Evolutionary conservation across 306 rosid species (phyloP).

Genomic region (Delonix regia): DNA sequence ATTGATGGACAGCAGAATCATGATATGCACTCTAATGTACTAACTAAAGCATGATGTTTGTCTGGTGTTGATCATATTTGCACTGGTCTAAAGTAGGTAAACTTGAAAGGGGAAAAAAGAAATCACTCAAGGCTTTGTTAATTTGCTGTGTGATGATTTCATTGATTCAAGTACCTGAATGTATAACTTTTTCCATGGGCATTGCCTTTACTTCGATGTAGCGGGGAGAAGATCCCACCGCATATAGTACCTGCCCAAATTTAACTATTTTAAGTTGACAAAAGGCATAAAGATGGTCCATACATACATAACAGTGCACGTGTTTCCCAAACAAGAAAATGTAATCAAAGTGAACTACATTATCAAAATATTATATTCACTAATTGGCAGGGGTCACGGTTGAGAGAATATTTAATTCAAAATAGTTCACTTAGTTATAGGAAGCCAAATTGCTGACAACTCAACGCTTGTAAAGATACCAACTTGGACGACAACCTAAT

Average conservation of each 20-base stretch:
- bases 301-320: not conserved
- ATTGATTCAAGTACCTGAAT: constrained; percentile 56
- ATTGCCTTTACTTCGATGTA: constrained; percentile 68
- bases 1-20: too few relatives aligned
- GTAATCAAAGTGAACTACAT: constrained; percentile 15
- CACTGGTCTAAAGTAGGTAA: constrained; percentile 8
- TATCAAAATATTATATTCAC: too few relatives aligned
- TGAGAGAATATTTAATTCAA: constrained; percentile 6
- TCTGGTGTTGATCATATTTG: too few relatives aligned
- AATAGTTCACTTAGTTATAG: not conserved
- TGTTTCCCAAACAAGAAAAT: constrained; percentile 19
- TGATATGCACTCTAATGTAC: too few relatives aligned
- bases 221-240: constrained; percentile 88
- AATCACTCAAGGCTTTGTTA: constrained; percentile 20
- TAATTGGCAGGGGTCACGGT: too few relatives aligned
- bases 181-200: constrained; percentile 87
- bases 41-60: too few relatives aligned
- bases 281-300: constrained; percentile 24
- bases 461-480: constrained; percentile 18
- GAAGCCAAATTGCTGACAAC: constrained; percentile 1
- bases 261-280: constrained; percentile 1
- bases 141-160: constrained; percentile 3
- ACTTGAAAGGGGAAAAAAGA: constrained; percentile 17
- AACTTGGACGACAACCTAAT: constrained; percentile 7
- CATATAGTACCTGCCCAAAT: constrained; percentile 72